phyloP scores from a whole-genome alignment of 352 stramenopile species.

The Pythium myriotylum region DNA sequence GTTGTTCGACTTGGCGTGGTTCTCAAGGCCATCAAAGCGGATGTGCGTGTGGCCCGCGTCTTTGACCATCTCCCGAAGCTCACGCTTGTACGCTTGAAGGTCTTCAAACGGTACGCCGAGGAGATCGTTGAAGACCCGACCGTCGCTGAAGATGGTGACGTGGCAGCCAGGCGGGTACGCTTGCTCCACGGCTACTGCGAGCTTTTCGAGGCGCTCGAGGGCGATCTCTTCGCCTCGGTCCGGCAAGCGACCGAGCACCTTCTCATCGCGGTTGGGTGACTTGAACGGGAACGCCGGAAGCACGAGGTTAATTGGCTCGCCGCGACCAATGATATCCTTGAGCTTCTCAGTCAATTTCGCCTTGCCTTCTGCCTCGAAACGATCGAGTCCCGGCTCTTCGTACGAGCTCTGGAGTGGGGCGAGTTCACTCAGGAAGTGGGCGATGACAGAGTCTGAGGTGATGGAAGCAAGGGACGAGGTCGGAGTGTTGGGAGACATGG shows the following conservation, averaged over 20 bases:
- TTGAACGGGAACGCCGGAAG: constrained; percentile 22
- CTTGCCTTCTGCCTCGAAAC: constrained; percentile 11
- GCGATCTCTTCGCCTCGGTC: constrained; percentile 22
- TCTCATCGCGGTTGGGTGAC: constrained; percentile 14
- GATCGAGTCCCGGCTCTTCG: constrained; percentile 2
- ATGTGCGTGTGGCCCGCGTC: constrained; percentile 15
- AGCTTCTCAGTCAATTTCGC: neutral
- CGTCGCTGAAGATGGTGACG: constrained; percentile 22
- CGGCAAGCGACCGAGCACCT: constrained; percentile 12
- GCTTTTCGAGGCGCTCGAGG: constrained; percentile 12
- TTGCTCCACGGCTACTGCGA: constrained; percentile 3
- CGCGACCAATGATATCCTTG: neutral
- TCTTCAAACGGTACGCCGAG: constrained; percentile 3
- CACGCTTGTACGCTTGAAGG: constrained; percentile 10
- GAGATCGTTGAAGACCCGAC: constrained; percentile 21
- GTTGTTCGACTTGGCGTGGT: constrained; percentile 7
- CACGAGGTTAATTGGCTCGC: constrained; percentile 17
- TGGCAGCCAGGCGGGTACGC: constrained; percentile 7
- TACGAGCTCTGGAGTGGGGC: constrained; percentile 3
- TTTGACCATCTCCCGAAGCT: constrained; percentile 12
- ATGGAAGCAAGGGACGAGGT: neutral
- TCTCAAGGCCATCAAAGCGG: constrained; percentile 10
- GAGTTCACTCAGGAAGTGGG: neutral
- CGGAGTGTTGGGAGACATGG: too few species aligned
- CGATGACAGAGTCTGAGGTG: neutral